Conservation (phyloP, 495 filamentous ascomycete genomes). For the Xylaria scruposa region DNA sequence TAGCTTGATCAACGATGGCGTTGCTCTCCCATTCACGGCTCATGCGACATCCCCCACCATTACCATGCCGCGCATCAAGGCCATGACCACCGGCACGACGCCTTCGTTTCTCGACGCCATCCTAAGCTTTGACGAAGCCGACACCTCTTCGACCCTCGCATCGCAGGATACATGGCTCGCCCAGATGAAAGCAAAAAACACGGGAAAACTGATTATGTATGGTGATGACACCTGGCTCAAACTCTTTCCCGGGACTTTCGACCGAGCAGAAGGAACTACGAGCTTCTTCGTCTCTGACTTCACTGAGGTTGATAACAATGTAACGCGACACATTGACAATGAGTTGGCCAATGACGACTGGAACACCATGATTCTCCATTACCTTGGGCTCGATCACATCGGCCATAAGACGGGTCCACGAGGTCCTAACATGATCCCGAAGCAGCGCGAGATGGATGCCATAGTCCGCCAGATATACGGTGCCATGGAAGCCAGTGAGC, state of each 20-base stretch:
- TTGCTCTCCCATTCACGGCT: conserved; percentile 90
- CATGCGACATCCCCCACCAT: conserved; percentile 97
- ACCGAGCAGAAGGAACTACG: conserved; percentile 85
- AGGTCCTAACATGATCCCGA: conserved; percentile 88
- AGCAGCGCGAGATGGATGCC: conserved; percentile 93
- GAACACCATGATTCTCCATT: conserved; percentile 94
- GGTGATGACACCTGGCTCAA: conserved; percentile 99
- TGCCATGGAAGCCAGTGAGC: conserved; percentile 70
- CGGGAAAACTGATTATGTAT: conserved; percentile 86
- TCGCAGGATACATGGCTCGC: conserved; percentile 94
- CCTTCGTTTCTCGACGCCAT: conserved; percentile 97
- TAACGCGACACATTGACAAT: conserved; percentile 83
- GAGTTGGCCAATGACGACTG: conserved; percentile 83
- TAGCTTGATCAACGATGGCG: conserved; percentile 83
- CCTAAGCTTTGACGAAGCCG: conserved; percentile 93
- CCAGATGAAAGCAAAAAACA: conserved; percentile 77
- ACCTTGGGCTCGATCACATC: conserved; percentile 95
- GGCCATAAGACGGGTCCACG: conserved; percentile 94
- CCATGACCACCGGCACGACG: conserved; percentile 94
- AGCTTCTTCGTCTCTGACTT: conserved; percentile 99
- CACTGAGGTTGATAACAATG: conserved; percentile 96
- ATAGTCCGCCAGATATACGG: conserved; percentile 78
- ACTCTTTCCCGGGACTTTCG: conserved; percentile 88
- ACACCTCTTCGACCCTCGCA: conserved; percentile 83
- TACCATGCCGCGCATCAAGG: conserved; percentile 97